phyloP scores from a whole-genome alignment of 2,329 filamentous ascomycete species.

The Apiospora saccharicola region DNA sequence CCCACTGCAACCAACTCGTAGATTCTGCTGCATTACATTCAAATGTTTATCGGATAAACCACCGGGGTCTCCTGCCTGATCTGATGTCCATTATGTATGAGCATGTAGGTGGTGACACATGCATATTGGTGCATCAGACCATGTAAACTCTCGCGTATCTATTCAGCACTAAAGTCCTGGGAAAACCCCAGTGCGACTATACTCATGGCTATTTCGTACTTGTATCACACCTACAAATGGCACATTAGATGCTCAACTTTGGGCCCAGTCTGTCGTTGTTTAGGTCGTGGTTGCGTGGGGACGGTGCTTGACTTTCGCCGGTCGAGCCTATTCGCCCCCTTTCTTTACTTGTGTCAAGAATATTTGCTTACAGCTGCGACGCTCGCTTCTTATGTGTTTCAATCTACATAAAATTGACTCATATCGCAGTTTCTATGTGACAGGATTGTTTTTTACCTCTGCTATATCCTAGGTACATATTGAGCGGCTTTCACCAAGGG shows the following conservation, averaged over 20 bases:
- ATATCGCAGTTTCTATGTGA: neutral
- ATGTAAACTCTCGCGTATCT: neutral
- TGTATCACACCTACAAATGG: neutral
- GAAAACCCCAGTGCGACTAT: neutral
- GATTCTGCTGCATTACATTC: neutral
- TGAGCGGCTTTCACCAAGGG: neutral
- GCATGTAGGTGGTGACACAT: neutral
- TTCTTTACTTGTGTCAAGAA: neutral
- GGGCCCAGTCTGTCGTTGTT: neutral
- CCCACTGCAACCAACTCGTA: neutral
- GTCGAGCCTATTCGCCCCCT: neutral
- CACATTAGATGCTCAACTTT: neutral
- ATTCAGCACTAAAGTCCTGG: neutral
- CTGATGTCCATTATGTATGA: neutral
- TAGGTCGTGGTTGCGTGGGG: neutral
- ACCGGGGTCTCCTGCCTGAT: neutral
- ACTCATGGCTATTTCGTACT: neutral
- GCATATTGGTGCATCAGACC: neutral
- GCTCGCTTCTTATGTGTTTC: no score
- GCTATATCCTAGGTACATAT: no score
- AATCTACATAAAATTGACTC: neutral
- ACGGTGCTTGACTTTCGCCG: neutral
- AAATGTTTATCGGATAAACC: neutral
- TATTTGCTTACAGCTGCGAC: neutral
- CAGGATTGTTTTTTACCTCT: neutral